Percentiles rank a stretch among this genome's conserved stretches.
phyloP scores from a whole-genome alignment of 2,329 filamentous ascomycete species.

The Colletotrichum phormii region DNA sequence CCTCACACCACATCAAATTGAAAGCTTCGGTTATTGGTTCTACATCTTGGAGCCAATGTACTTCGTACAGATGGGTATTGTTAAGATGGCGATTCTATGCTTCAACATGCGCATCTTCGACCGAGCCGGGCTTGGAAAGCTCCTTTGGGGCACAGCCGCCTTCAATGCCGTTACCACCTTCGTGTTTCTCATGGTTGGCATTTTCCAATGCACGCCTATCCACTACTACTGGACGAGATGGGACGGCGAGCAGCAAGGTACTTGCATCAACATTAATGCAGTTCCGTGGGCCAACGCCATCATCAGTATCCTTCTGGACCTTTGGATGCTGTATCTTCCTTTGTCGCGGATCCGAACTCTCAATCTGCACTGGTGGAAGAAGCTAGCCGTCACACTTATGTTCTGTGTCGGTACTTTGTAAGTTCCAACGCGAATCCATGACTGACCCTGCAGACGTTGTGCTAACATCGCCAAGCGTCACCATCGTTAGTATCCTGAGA shows the following conservation, averaged over 20 bases:
- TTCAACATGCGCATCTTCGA: conserved; percentile 58
- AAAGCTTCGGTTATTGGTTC: conserved; percentile 44
- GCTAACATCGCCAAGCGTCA: conserved; percentile 40
- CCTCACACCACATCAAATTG: conserved; percentile 39
- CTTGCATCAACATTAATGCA: conserved; percentile 53
- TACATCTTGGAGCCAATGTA: conserved; percentile 52
- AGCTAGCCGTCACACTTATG: conserved; percentile 55
- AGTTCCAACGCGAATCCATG: conserved; percentile 28
- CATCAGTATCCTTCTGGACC: conserved; percentile 55
- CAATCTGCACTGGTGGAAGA: conserved; percentile 53
- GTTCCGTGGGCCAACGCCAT: conserved; percentile 56
- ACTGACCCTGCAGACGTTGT: background rate
- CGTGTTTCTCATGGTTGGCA: conserved; percentile 46
- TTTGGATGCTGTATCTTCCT: conserved; percentile 56
- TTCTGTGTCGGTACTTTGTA: conserved; percentile 56
- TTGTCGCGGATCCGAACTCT: conserved; percentile 51
- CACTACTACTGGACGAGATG: conserved; percentile 54
- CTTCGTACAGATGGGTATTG: conserved; percentile 49
- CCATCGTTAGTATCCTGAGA: conserved; percentile 46
- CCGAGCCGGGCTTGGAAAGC: conserved; percentile 40
- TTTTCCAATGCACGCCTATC: conserved; percentile 54
- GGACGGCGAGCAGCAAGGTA: conserved; percentile 52
- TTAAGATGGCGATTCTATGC: conserved; percentile 54
- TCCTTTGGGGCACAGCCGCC: conserved; percentile 47
- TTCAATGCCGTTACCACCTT: conserved; percentile 47